Evolutionary conservation across 176 grass and related monocot species (phyloP).

Genomic region (Avena atlantica): DNA sequence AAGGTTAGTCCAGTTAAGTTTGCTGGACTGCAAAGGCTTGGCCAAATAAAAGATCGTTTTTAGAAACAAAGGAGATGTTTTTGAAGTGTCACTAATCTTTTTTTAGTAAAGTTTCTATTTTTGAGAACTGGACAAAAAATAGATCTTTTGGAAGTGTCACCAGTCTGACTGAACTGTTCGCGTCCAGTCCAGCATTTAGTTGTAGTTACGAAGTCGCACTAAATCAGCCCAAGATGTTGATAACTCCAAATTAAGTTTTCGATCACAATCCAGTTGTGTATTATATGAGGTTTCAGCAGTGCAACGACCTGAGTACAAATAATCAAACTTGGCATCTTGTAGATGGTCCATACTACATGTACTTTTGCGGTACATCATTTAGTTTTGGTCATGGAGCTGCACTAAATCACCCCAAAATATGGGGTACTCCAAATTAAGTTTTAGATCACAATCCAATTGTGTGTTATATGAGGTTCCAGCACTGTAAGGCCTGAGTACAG

Average conservation of each 20-base stretch:
- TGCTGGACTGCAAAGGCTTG: neutral
- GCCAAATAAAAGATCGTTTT: neutral
- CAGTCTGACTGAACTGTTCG: neutral
- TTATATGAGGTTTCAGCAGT: conserved; percentile 8
- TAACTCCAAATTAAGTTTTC: neutral
- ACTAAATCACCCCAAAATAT: neutral
- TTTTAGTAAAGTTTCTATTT: neutral
- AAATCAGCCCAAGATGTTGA: neutral
- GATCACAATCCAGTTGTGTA: neutral
- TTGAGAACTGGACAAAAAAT: neutral
- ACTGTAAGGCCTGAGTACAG: neutral
- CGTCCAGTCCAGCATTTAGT: neutral
- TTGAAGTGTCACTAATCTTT: neutral
- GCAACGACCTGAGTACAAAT: neutral
- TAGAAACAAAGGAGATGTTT: neutral
- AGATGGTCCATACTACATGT: conserved; percentile 32
- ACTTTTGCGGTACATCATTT: neutral
- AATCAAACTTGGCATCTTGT: conserved; percentile 34
- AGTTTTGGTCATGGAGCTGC: neutral
- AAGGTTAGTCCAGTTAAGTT: neutral
- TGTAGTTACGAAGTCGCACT: neutral
- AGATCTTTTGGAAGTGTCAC: neutral
- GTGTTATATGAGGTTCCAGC: neutral
- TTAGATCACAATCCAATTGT: neutral
- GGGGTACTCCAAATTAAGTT: neutral